Evolutionary conservation across 352 stramenopile genomes (phyloP), one percentile per base, ranked within the genome.

Genomic region (Lagenidium sp.): DNA sequence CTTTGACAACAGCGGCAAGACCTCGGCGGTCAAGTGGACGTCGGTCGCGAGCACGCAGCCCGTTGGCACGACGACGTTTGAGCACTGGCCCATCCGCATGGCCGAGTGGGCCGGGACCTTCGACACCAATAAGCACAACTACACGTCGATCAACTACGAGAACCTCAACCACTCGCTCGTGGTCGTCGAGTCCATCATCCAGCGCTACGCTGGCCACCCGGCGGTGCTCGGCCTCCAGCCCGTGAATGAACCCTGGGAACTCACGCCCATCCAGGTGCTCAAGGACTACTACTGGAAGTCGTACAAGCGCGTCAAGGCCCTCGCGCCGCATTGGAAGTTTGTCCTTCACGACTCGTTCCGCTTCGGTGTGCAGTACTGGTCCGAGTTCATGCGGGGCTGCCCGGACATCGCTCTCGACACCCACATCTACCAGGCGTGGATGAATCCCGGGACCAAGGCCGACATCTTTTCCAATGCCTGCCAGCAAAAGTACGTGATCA

Each of bases 261-360:
- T 96, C 44, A 97, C 91, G 31, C 91, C 91, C 1, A 85, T 97
- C 35, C 45, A 95, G 8, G 62, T 86, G 20, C 64, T 98, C 36
- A 96, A 97, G 58, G 63, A 92, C 16, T 98, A 97, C 62, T 98
- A 98, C 70, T 98, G 89, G 91, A 93, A 97, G 59, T 86, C 82
- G 32, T 98, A 98, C 68, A 86, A 97, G 49, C 89, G 92, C 46
- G 75, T 97, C 22, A 96, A 97, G 57, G 68, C 65, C 36, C 65
- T 85, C 21, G 94, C 91, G 15, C 91, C 90, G 0, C 82, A 95
- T 38, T 98, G 94, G 94, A 97, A 97, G 55, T 97, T 96, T 53
- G 82, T 97, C 41, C 87, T 98, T 47, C 91, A 98, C 67, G 94
- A 98, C 68, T 96, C 85, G 36, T 98, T 98, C 68, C 79, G 88